Conservation (phyloP, 768 basidiomycete species). For the Lactifluus rugatus region DNA sequence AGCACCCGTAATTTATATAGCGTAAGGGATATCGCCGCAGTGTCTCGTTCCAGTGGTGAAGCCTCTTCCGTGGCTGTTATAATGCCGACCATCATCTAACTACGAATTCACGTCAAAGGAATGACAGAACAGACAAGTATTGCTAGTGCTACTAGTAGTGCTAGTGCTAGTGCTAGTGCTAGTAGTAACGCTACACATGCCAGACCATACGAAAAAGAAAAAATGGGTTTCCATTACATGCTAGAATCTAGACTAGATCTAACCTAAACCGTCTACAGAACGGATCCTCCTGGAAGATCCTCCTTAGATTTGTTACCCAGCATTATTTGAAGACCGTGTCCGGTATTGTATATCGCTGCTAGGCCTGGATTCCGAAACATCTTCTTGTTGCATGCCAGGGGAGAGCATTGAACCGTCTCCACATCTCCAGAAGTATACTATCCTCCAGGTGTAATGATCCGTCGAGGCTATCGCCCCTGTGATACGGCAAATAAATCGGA, state of each 20-base stretch:
- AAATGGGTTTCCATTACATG: too few species aligned
- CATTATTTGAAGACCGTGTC: not conserved
- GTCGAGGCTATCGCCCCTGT: constrained; percentile 68
- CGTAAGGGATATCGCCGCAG: too few species aligned
- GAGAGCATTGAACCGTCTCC: constrained; percentile 50
- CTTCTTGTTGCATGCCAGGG: constrained; percentile 73
- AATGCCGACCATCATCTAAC: not conserved
- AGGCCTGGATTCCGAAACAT: constrained; percentile 44
- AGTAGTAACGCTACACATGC: too few species aligned
- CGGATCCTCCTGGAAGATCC: too few species aligned
- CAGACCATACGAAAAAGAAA: too few species aligned
- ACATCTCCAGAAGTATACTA: constrained; percentile 61
- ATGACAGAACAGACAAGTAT: not conserved
- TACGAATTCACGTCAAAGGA: too few species aligned
- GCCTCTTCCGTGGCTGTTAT: not conserved
- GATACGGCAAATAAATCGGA: constrained; percentile 84
- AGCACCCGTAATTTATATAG: too few species aligned
- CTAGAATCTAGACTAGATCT: too few species aligned
- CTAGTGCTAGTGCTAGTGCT: too few species aligned
- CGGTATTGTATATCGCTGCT: not conserved
- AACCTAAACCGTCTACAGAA: too few species aligned
- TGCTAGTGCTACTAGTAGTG: too few species aligned
- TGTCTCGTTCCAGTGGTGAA: not conserved
- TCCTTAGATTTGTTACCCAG: not conserved
- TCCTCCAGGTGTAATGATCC: constrained; percentile 26